A percentile compares a stretch with the other conserved stretches of the same genome.
Evolutionary conservation across 1,284 basidiomycete species (phyloP).

Genomic region (Cryptococcus sp.): DNA sequence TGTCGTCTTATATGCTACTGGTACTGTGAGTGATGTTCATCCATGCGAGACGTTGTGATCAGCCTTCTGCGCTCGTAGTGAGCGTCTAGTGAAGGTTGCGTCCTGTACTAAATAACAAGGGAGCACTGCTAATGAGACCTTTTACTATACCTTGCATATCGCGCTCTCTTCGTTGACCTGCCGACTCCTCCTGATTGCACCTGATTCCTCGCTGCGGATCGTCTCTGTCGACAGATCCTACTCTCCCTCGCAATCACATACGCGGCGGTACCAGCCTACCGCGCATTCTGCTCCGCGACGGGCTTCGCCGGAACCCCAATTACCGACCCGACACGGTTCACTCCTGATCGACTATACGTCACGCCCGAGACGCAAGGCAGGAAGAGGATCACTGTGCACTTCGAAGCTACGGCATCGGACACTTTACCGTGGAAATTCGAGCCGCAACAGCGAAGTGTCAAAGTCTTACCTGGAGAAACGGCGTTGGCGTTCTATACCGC

Average conservation of each 20-base stretch:
- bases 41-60: too few species aligned
- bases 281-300: conserved; percentile 96
- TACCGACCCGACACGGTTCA: conserved; percentile 77
- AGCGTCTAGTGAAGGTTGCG: too few species aligned
- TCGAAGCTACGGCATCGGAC: conserved; percentile 89
- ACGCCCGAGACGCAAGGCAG: conserved; percentile 64
- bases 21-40: conserved; percentile 31
- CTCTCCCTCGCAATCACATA: conserved; percentile 83
- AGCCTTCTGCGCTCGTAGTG: too few species aligned
- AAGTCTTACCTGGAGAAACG: conserved; percentile 92
- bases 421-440: conserved; percentile 91
- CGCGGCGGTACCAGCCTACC: conserved; percentile 94
- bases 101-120: background rate
- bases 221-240: conserved; percentile 64
- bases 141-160: background rate
- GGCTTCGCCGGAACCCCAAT: conserved; percentile 95
- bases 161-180: background rate
- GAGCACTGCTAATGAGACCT: background rate
- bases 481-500: conserved; percentile 96
- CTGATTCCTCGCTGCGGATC: background rate
- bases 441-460: conserved; percentile 86
- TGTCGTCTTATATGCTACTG: conserved; percentile 42
- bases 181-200: background rate
- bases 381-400: conserved; percentile 79
- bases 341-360: conserved; percentile 77